Conservation (phyloP, 2,329 filamentous ascomycete species). For the Aspergillus sp. region DNA sequence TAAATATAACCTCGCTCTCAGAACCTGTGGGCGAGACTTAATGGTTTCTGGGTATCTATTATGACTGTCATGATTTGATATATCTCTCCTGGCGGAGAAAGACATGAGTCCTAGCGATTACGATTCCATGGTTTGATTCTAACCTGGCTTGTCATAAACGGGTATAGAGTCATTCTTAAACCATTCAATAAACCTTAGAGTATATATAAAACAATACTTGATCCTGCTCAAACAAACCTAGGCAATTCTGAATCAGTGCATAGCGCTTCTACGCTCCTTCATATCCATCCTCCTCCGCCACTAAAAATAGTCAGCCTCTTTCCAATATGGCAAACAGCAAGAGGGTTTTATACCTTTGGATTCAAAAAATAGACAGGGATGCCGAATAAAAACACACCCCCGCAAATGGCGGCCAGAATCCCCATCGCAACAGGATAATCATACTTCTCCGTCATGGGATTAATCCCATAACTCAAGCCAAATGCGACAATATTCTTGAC, state of each 20-base stretch:
- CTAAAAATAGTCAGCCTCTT: background rate
- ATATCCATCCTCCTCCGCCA: constrained; percentile 6
- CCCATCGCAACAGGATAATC: constrained; percentile 27
- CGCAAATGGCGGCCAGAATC: constrained; percentile 22
- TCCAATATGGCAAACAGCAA: background rate
- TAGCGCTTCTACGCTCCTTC: background rate
- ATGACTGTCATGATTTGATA: too few species aligned
- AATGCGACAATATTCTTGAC: constrained; percentile 30
- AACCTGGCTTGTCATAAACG: too few species aligned
- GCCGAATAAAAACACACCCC: constrained; percentile 22
- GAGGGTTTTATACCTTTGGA: constrained; percentile 18
- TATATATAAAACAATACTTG: too few species aligned
- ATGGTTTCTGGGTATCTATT: too few species aligned
- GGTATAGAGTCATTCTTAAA: too few species aligned
- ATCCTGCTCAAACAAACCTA: too few species aligned
- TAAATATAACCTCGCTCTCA: background rate
- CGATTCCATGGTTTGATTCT: too few species aligned
- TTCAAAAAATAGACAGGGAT: constrained; percentile 27
- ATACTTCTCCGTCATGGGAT: constrained; percentile 24
- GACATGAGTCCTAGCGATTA: too few species aligned
- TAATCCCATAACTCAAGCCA: constrained; percentile 29
- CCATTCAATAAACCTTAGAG: too few species aligned
- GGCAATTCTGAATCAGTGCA: background rate
- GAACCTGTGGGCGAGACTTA: too few species aligned
- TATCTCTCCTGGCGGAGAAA: too few species aligned